Conservation (phyloP, 768 basidiomycete species). For the Suillus weaverae region DNA sequence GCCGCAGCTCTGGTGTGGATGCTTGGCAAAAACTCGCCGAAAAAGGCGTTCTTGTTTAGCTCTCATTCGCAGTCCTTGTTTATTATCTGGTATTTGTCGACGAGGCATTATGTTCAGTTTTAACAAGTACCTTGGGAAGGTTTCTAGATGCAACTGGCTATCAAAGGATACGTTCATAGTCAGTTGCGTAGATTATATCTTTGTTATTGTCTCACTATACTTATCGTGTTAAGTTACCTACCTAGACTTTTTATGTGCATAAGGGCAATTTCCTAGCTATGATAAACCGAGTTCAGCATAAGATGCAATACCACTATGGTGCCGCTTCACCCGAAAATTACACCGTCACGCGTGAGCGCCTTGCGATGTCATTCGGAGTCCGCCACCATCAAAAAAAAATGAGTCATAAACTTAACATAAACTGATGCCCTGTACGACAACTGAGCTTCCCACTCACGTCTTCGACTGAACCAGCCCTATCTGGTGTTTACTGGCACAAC, state of each 20-base stretch:
- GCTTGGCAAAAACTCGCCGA: neutral
- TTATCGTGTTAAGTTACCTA: neutral
- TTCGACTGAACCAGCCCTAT: neutral
- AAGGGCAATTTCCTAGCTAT: neutral
- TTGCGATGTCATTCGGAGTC: neutral
- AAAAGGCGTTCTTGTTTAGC: neutral
- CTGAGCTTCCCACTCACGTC: neutral
- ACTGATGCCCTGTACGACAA: too few species aligned
- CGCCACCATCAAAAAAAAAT: too few species aligned
- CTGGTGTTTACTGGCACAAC: too few species aligned
- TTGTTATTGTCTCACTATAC: neutral
- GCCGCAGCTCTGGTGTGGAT: neutral
- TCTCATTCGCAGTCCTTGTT: neutral
- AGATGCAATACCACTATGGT: neutral
- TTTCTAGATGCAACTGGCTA: neutral
- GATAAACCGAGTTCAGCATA: neutral
- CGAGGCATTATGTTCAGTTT: neutral
- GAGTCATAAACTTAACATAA: too few species aligned
- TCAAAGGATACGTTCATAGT: neutral
- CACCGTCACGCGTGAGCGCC: neutral
- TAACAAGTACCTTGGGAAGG: neutral
- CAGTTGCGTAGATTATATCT: neutral
- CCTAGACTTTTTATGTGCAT: neutral
- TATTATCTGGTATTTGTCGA: neutral
- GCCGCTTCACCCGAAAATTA: neutral